Evolutionary conservation across 129 eudicot genomes (phyloP), one percentile per base, ranked within the genome.

Genomic region (Artemisia tridentata): DNA sequence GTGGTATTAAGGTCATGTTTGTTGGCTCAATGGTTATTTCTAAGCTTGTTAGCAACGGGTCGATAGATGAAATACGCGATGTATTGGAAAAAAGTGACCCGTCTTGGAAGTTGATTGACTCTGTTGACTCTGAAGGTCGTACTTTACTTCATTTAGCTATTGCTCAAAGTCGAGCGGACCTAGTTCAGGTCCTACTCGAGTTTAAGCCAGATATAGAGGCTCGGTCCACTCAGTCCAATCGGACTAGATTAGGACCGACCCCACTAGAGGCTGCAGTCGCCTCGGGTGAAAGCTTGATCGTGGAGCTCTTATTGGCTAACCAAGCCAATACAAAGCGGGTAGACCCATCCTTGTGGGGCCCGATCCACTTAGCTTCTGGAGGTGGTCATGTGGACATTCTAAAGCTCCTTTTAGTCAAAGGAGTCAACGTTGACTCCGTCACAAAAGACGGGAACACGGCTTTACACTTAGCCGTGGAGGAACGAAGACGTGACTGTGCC

Each of bases 251-350:
- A 13, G 82, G 87, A 15, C 75, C 77, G 15, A 86, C 83, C 77
- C 88, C 96, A 29, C 80, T 89, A 0, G 96, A 89, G 79, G 89
- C 89, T 62, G 96, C 96, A 11, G 86, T 79, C 3, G 76, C 87
- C 7, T 64, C 80, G 6, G 88, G 92, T 3, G 92, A 89, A 63
- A 71, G 79, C 9, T 63, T 89, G 71, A 89, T 89, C 10, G 89
- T 80, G 0, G 96, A 89, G 81, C 87, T 89, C 11, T 75, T 89
- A 46, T 61, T 89, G 55, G 92, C 96, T 50, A 83, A 75, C 61
- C 59, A 43, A 21, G 90, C 92, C 19, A 67, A 16, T 2, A 73
- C 74, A 17, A 88, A 86, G 49, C 80, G 82, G 56, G 64, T 78
- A 0, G 83, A 82, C 51, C 74, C 78, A 25, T 86, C 96, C 15